Evolutionary conservation across 2,329 filamentous ascomycete genomes (phyloP).

Genomic region (Fonsecaea nubica): DNA sequence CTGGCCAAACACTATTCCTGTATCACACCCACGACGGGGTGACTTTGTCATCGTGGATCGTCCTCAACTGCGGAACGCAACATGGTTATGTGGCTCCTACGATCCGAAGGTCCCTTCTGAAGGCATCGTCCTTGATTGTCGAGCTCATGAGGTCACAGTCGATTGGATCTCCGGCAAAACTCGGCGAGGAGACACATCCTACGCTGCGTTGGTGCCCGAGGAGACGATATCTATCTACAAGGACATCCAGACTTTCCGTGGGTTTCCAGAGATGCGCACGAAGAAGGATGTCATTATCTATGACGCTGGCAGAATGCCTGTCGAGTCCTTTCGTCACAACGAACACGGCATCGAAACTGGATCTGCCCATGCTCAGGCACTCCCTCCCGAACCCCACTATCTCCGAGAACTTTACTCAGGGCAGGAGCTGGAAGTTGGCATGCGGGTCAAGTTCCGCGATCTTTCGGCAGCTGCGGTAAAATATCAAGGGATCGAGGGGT

Average conservation of each 20-base stretch:
- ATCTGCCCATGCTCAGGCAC: neutral
- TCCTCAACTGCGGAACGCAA: slow-evolving; percentile 58
- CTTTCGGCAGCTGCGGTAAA: slow-evolving; percentile 58
- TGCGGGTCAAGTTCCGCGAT: slow-evolving; percentile 64
- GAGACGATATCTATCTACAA: slow-evolving; percentile 33
- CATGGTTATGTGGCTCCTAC: slow-evolving; percentile 61
- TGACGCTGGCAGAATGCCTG: slow-evolving; percentile 40
- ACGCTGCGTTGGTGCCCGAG: slow-evolving; percentile 26
- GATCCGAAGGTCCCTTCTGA: slow-evolving; percentile 54
- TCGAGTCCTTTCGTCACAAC: neutral
- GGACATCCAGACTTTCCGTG: slow-evolving; percentile 37
- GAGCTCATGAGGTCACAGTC: slow-evolving; percentile 55
- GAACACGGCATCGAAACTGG: neutral
- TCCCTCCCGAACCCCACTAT: neutral
- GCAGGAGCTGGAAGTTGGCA: slow-evolving; percentile 51
- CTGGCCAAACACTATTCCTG: slow-evolving; percentile 31
- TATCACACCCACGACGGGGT: slow-evolving; percentile 39
- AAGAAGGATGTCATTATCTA: slow-evolving; percentile 31
- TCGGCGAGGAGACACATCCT: neutral
- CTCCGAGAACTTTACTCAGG: slow-evolving; percentile 18
- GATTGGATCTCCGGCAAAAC: slow-evolving; percentile 60
- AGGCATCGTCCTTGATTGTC: slow-evolving; percentile 61
- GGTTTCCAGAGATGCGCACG: slow-evolving; percentile 36
- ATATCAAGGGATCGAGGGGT: slow-evolving; percentile 52
- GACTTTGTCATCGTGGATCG: slow-evolving; percentile 61